Evolutionary conservation across 257 asterid species (phyloP), one percentile per base, ranked within the genome.

Genomic region (Penstemon barbatus): DNA sequence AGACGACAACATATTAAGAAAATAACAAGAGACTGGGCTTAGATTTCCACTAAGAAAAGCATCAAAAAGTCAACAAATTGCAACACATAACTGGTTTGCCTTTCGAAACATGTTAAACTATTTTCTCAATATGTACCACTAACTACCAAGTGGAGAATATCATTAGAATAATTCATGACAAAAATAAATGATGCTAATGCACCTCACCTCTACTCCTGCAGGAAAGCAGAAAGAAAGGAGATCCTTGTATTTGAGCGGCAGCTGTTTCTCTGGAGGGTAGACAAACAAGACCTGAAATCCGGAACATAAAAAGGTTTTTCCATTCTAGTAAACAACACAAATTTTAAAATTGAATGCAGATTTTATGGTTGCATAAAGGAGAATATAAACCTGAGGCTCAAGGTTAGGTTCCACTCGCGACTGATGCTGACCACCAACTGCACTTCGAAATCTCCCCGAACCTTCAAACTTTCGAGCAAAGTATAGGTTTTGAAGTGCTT

Each of bases 151-250:
- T 40, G 61, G 43, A 36, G 15, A 44, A 42, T 25, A 25, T 25
- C 33, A 25, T 25, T 25, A 38, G 13, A 39, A 59, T 40, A 41
- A 12, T 43, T 41, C 43, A 7, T 15, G 15, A 39, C 55, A 19
- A 41, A 77, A 57, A 65, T 50, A 43, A 59, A 57, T 18, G 61
- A 58, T 55, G 61, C 49, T 66, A 70, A 8, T 61, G 70, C 69
- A 71, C 48, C 82, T 59, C 69, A 94, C 99, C 99, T 91, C 98
- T 50, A 94, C 90, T 72, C 98, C 99, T 5, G 87, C 87, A 69
- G 99, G 99, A 75, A 94, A 94, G 80, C 99, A 94, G 80, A 89
- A 94, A 4, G 98, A 94, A 59, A 94, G 91, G 68, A 94, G 98
- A 85, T 94, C 98, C 88, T 89, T 91, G 83, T 87, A 85, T 74